Conservation (phyloP, 345 rosid genomes). For the Corchorus olitorius region DNA sequence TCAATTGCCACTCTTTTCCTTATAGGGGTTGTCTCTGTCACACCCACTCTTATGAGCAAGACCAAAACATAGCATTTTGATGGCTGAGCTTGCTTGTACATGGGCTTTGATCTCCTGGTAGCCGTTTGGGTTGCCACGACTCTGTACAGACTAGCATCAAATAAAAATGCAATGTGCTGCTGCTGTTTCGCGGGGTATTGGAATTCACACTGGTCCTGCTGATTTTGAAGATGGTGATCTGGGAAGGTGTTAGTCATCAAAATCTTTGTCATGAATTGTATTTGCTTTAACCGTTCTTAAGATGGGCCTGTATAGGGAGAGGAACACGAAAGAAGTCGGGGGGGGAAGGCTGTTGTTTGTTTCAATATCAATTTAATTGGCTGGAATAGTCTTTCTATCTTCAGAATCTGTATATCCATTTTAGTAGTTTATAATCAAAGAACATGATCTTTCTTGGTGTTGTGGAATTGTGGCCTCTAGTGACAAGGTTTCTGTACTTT, state of each 20-base stretch:
- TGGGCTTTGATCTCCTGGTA: conserved; percentile 12
- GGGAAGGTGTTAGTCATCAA: conserved; percentile 15
- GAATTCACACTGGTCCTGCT: conserved; percentile 12
- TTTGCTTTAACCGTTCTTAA: neutral
- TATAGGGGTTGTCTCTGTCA: conserved; percentile 70
- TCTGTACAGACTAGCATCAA: conserved; percentile 36
- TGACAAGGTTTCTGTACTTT: neutral
- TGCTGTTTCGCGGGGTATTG: conserved; percentile 1
- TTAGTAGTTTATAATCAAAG: neutral
- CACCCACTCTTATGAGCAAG: conserved; percentile 76
- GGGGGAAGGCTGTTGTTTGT: neutral
- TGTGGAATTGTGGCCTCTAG: too few relatives aligned
- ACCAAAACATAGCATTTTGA: conserved; percentile 30
- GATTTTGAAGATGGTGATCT: conserved; percentile 18
- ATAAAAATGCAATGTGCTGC: conserved; percentile 28
- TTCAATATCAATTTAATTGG: neutral
- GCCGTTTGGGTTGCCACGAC: neutral
- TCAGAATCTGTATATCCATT: conserved; percentile 3
- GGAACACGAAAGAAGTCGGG: neutral
- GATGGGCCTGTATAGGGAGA: neutral
- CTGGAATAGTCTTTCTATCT: neutral
- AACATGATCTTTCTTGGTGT: neutral
- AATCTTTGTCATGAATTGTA: conserved; percentile 8
- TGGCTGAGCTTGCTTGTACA: conserved; percentile 20
- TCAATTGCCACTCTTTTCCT: conserved; percentile 81